Evolutionary conservation across 331 rosid species (phyloP), one percentile per base, ranked within the genome.

Genomic region (Dryas integrifolia): DNA sequence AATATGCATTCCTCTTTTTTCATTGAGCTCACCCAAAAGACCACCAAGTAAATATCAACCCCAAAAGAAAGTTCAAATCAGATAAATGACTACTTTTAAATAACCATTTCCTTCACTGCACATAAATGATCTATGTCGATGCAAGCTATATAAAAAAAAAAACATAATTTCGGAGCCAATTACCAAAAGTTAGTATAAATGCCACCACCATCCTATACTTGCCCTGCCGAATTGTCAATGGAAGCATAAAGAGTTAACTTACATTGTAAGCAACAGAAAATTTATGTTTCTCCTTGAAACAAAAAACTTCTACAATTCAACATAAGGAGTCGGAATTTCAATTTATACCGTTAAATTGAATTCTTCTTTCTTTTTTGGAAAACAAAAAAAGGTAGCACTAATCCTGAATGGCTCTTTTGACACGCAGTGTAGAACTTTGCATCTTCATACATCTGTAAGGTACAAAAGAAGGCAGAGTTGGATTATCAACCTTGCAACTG

Each of bases 401-500:
- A 74, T 58, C 57, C 24, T 12, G 67, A 44, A 38, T 30, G 65
- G 80, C 72, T 72, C 80, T 72, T 73, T 62, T 45, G 67, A 47
- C 58, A 62, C 44, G 35, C 35, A 30, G 35, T 79, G 38, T 46
- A 64, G 77, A 16, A 69, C 57, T 67, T 40, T 66, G 69, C 18
- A 46, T 41, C 68, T 72, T 74, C 60, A 18, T 51, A 69, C 56
- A 61, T 48, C 60, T 7, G 39, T 65, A 69, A 41, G 67, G n/a
- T 60, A 68, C 46, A 58, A 58, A 72, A 16, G 21, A 73, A 68
- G 62, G 58, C 57, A 61, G 40, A 51, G 73, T 46, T 73, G 41
- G 18, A 79, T 56, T 16, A 76, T 64, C 69, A 82, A 70, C 57
- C 80, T 72, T 56, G 59, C 70, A 11, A 46, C 67, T 61, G 47